These are phyloP conservation scores for Penicillium sp. DNA, from an alignment of 2,329 filamentous ascomycete genomes.

Conservation along the genomic window DNA sequence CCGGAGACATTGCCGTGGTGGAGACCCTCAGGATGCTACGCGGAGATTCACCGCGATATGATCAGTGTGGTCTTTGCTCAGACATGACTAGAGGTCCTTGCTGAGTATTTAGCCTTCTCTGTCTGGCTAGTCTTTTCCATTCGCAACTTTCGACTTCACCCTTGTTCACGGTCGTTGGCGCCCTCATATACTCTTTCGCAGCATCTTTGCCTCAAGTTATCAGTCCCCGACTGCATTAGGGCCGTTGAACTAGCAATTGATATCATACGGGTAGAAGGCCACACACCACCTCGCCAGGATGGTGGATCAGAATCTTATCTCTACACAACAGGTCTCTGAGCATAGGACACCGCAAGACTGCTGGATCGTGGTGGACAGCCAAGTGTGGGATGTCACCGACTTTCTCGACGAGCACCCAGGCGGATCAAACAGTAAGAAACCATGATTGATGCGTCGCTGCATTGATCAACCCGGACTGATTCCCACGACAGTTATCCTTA, in stretches of 20 bases:
- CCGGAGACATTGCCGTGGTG: slow-evolving; percentile 28
- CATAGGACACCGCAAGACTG: slow-evolving; percentile 57
- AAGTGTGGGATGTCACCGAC: slow-evolving; percentile 69
- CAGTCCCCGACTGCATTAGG: neutral
- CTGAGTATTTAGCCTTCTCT: slow-evolving; percentile 28
- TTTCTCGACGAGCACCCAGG: slow-evolving; percentile 68
- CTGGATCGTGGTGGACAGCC: slow-evolving; percentile 71
- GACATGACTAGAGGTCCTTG: slow-evolving; percentile 10
- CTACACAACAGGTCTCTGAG: slow-evolving; percentile 50
- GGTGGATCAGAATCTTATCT: slow-evolving; percentile 41
- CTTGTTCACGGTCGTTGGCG: neutral
- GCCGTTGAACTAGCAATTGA: neutral
- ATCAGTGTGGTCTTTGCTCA: neutral
- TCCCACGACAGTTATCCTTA: slow-evolving; percentile 46
- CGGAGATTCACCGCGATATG: slow-evolving; percentile 20
- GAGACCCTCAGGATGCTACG: slow-evolving; percentile 11
- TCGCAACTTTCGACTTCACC: neutral
- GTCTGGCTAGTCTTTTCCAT: slow-evolving; percentile 13
- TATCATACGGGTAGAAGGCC: neutral
- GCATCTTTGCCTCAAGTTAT: neutral
- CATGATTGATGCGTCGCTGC: neutral
- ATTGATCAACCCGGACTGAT: neutral
- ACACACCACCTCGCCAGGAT: slow-evolving; percentile 23
- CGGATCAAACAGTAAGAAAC: slow-evolving; percentile 53
- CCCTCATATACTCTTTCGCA: neutral